Base-by-base conservation (phyloP, 805 yeast species). In the Candida krabiensis region DNA sequence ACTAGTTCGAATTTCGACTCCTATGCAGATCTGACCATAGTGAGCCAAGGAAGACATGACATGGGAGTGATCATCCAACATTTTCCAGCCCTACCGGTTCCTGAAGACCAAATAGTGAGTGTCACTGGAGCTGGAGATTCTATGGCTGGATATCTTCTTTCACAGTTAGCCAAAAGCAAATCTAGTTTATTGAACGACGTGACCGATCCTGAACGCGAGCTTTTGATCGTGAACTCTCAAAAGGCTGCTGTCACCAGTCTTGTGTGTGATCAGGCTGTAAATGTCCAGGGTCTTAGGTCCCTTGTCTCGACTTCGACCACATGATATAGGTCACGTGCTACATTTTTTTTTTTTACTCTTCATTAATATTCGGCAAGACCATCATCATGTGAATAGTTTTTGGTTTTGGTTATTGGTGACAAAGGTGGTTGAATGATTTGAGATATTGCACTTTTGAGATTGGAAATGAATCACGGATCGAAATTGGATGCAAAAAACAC, bases 71-170 rank as follows among this genome's bases (percentile, higher is more conserved):
- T 79, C 6, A 64, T 86, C 15, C 86, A 85, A 50, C 82, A 84
- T 55, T 83, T 72, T 56, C 71, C 75, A 0, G 55, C 54, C 4
- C 17, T 31, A 4, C 24, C 21, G 1, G 61, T 73, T 3, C 59
- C 64, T 1, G 62, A 60, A 28, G 55, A 66, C 3, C 53, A 58
- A 0, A 70, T 83, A 9, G 62, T 61, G 19, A 86, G 81, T 48
- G 95, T 85, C 22, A 86, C 91, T 8, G 96, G 96, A 2, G 95
- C 95, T 0, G 96, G 96, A 9, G 96, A 88, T 59, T 72, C 93
- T 0, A 67, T 88, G 29, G 71, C 79, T 19, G 96, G 96, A 0
- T 77, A 71, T 19, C 46, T 88, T 16, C 56, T 77, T 9, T 64
- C 80, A 2, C 68, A 68, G 40, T 43, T 73, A 34, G 59, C 66